A percentile compares a stretch with the other conserved stretches of the same genome.
phyloP scores from a whole-genome alignment of 2,329 filamentous ascomycete species.

The Aspergillus pseudoterreus region DNA sequence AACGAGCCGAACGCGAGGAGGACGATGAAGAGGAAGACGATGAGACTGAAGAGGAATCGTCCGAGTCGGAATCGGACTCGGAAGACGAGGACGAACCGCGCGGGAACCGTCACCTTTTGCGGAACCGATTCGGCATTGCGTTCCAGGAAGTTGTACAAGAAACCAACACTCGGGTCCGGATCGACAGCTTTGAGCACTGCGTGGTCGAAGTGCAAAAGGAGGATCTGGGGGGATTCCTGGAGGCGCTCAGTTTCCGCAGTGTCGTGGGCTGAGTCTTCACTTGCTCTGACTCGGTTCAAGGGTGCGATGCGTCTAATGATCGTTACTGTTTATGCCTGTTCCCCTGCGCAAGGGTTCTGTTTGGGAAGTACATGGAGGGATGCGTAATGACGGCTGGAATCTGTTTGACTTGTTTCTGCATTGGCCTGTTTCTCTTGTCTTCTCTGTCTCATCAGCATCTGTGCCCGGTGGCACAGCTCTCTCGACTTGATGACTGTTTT shows the following conservation, averaged over 20 bases:
- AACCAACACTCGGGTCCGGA: constrained; percentile 82
- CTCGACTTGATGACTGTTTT: constrained; percentile 14
- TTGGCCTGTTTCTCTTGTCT: neutral
- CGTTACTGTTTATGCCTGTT: neutral
- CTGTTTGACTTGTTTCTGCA: too few relatives aligned
- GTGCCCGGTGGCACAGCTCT: constrained; percentile 3
- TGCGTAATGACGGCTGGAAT: too few relatives aligned
- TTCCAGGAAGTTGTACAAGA: constrained; percentile 94
- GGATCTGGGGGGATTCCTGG: constrained; percentile 83
- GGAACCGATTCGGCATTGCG: constrained; percentile 89
- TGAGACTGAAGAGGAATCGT: constrained; percentile 54
- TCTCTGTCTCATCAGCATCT: constrained; percentile 6
- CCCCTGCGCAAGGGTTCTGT: neutral
- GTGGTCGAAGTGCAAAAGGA: constrained; percentile 96
- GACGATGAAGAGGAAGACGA: constrained; percentile 59
- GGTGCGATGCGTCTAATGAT: too few relatives aligned
- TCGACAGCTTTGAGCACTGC: constrained; percentile 96
- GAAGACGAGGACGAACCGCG: constrained; percentile 54
- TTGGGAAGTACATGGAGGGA: neutral
- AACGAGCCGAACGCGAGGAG: constrained; percentile 48
- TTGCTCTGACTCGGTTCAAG: neutral
- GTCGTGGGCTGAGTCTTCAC: constrained; percentile 58
- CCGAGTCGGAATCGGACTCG: constrained; percentile 49
- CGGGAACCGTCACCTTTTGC: constrained; percentile 63
- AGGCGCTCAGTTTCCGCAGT: constrained; percentile 85